Base-by-base conservation (phyloP, 768 basidiomycete species). In the Tulasnella calospora region DNA sequence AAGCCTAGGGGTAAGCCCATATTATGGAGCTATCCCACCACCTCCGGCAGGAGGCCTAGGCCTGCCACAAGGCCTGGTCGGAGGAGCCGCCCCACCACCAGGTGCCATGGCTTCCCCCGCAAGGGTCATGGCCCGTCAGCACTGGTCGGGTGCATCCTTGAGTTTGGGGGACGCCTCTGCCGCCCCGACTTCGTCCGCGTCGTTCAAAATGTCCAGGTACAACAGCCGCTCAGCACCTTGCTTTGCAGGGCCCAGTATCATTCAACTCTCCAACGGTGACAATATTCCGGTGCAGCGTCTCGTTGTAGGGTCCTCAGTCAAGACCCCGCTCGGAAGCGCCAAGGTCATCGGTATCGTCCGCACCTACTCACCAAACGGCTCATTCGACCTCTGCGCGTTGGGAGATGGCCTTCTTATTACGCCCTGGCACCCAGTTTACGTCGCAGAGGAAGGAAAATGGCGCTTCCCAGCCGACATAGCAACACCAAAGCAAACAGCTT, bases 341-440 rank as follows among this genome's bases (percentile, higher is more conserved):
- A 76, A 57, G 4, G 77, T 81, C 23, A 30, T 69, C 10, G 77
- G 44, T 30, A 57, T 81, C 38, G 55, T 81, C 46, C 71, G 74
- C 27, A 81, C 80, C 15, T 47, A 61, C 19, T 75, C 80, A 44
- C 6, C 17, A 41, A 19, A 17, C 21, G 79, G 79, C 19, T 30
- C 27, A 2, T n/a, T 55, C 27, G 71, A 40, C 15, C 61, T 81
- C 21, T 81, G 80, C 61, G 46, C 72, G 12, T 23, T 78, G 36
- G 79, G 79, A 21, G 73, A 78, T 10, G 75, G 51, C 38, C 74
- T 81, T 8, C 47, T 76, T 7, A 75, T 81, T 61, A 81, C 80
- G 23, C 80, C 80, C 13, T 81, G 79, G 79, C 80, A 81, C 38
- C 80, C 80, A 27, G 75, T 81, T 67, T 46, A 70, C 40, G 67